Conservation (phyloP, 2,329 filamentous ascomycete genomes). For the Biscogniauxia mediterranea region DNA sequence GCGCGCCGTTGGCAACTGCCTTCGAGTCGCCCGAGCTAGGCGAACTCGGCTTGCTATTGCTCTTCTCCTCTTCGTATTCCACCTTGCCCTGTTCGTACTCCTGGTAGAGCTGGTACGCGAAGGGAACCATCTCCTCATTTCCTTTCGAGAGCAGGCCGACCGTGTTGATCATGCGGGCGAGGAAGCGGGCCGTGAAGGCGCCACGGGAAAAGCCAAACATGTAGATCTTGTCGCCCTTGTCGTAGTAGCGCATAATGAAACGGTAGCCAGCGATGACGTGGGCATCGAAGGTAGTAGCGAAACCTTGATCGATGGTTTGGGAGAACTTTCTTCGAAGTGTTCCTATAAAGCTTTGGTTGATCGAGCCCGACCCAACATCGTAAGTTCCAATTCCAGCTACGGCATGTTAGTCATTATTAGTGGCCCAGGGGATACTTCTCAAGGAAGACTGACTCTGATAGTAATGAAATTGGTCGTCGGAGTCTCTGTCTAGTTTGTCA, state of each 20-base stretch:
- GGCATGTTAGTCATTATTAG: background rate
- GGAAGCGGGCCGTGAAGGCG: constrained; percentile 47
- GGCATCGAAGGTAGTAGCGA: background rate
- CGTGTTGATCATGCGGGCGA: constrained; percentile 45
- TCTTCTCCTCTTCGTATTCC: background rate
- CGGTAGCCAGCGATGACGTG: background rate
- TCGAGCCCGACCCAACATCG: background rate
- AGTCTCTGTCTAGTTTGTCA: background rate
- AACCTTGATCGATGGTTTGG: background rate
- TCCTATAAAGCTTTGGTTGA: background rate
- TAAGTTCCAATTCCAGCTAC: background rate
- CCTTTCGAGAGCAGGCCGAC: constrained; percentile 46
- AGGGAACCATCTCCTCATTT: constrained; percentile 51
- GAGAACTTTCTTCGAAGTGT: background rate
- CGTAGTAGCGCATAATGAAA: background rate
- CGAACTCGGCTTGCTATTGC: background rate
- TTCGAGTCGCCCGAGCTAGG: background rate
- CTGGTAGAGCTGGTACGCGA: constrained; percentile 34
- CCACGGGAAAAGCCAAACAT: constrained; percentile 51
- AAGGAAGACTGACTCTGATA: background rate
- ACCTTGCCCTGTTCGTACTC: background rate
- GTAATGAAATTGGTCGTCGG: background rate
- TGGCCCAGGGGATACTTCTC: background rate
- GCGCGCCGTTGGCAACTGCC: background rate
- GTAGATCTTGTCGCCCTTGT: constrained; percentile 45